These are phyloP conservation scores for Talaromyces trachyspermus DNA, from an alignment of 495 filamentous ascomycete genomes.

Conservation along the genomic window DNA sequence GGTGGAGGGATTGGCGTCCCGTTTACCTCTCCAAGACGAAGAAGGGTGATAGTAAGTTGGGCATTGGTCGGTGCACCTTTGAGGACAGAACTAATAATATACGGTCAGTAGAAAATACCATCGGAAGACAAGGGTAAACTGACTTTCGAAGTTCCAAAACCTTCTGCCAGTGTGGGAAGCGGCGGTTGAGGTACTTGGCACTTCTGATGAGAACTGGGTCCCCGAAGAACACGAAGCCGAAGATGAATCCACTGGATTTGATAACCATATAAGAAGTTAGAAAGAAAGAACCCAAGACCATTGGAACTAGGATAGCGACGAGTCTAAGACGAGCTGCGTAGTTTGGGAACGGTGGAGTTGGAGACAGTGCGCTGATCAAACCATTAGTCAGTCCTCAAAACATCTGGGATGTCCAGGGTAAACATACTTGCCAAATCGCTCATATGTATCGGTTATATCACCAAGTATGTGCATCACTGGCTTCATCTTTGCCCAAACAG, in stretches of 20 bases:
- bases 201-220: conserved; percentile 61
- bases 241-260: conserved; percentile 56
- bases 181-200: conserved; percentile 54
- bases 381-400: conserved; percentile 4
- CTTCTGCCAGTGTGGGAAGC: conserved; percentile 69
- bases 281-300: conserved; percentile 52
- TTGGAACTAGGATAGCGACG: conserved; percentile 49
- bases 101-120: conserved; percentile 7
- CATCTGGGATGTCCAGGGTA: not conserved
- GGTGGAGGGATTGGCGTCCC: conserved; percentile 77
- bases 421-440: conserved; percentile 64
- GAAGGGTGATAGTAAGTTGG: conserved; percentile 75
- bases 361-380: conserved; percentile 55
- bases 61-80: conserved; percentile 85
- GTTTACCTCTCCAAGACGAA: conserved; percentile 80
- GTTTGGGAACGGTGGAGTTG: conserved; percentile 68
- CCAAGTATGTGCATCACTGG: conserved; percentile 70
- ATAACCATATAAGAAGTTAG: conserved; percentile 66
- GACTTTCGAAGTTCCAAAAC: conserved; percentile 63
- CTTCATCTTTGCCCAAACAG: conserved; percentile 68
- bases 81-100: conserved; percentile 55
- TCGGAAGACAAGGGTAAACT: conserved; percentile 10
- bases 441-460: conserved; percentile 71
- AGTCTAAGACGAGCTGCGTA: conserved; percentile 56
- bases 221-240: conserved; percentile 72